phyloP scores from a whole-genome alignment of 208 protist species.

The Porcisia deanei region DNA sequence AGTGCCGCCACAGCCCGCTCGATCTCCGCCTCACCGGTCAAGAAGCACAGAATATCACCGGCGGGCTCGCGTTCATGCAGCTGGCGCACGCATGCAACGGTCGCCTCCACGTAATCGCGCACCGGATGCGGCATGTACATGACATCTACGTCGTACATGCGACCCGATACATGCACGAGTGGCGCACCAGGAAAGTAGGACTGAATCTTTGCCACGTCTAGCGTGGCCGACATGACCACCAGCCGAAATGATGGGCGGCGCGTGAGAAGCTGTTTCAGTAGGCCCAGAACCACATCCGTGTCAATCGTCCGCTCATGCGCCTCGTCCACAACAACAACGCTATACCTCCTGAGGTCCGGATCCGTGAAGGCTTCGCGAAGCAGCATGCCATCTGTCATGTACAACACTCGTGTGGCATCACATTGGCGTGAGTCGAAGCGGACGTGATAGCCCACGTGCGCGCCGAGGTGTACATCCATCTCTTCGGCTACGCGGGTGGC shows the following conservation, averaged over 20 bases:
- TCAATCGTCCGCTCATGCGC: conserved; percentile 99
- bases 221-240: conserved; percentile 98
- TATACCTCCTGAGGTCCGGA: conserved; percentile 89
- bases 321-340: conserved; percentile 99
- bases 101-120: conserved; percentile 92
- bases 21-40: conserved; percentile 91
- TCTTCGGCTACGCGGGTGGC: conserved; percentile 98
- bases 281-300: conserved; percentile 98
- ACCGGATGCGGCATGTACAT: conserved; percentile 83
- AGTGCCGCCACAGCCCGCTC: conserved; percentile 55
- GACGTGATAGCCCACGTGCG: conserved; percentile 98
- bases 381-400: conserved; percentile 99
- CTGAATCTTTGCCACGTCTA: conserved; percentile 97
- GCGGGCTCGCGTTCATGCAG: conserved; percentile 70
- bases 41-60: conserved; percentile 90
- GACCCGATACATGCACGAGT: conserved; percentile 97
- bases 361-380: conserved; percentile 94
- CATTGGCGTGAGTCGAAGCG: conserved; percentile 97
- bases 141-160: conserved; percentile 92
- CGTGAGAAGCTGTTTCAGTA: conserved; percentile 92
- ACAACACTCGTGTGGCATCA: conserved; percentile 96
- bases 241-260: conserved; percentile 84
- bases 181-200: conserved; percentile 96
- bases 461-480: conserved; percentile 95
- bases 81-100: conserved; percentile 62